A percentile compares a stretch with the other conserved stretches of the same genome.
Conservation (phyloP, 2,329 filamentous ascomycete genomes). For the Cercospora janseana region DNA sequence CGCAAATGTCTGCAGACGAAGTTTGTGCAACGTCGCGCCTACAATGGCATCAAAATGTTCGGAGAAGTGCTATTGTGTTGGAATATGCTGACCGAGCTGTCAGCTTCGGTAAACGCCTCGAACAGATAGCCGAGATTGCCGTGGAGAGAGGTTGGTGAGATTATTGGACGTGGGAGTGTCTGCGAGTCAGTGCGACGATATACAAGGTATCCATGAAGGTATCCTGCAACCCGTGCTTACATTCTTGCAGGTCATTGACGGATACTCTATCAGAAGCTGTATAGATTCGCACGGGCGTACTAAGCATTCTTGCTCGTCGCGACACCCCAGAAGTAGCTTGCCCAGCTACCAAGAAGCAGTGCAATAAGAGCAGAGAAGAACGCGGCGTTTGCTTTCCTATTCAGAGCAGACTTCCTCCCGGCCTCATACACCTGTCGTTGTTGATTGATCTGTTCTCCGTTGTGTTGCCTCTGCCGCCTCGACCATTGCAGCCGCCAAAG, state of each 20-base stretch:
- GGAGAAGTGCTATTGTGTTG: not conserved
- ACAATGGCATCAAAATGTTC: no score
- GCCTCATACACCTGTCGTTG: conserved; percentile 46
- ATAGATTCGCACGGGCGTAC: no score
- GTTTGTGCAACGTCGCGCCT: no score
- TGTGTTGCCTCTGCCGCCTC: conserved; percentile 51
- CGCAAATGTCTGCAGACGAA: not conserved
- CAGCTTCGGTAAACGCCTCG: conserved; percentile 13
- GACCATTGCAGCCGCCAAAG: conserved; percentile 58
- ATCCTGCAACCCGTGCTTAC: no score
- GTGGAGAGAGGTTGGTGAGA: conserved; percentile 4
- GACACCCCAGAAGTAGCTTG: conserved; percentile 61
- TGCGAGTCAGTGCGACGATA: no score
- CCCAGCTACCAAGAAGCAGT: conserved; percentile 54
- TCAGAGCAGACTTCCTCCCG: conserved; percentile 38
- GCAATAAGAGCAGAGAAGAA: conserved; percentile 49
- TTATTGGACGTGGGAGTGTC: no score
- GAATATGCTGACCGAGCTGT: conserved; percentile 7
- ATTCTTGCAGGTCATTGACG: no score
- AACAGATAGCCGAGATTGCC: conserved; percentile 14
- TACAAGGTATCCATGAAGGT: no score
- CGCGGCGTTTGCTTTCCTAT: conserved; percentile 35
- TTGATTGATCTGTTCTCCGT: conserved; percentile 46
- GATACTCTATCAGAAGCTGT: no score
- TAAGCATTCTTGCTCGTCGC: conserved; percentile 51